Evolutionary conservation across 441 rosid genomes (phyloP).

Genomic region (Croton setiger): DNA sequence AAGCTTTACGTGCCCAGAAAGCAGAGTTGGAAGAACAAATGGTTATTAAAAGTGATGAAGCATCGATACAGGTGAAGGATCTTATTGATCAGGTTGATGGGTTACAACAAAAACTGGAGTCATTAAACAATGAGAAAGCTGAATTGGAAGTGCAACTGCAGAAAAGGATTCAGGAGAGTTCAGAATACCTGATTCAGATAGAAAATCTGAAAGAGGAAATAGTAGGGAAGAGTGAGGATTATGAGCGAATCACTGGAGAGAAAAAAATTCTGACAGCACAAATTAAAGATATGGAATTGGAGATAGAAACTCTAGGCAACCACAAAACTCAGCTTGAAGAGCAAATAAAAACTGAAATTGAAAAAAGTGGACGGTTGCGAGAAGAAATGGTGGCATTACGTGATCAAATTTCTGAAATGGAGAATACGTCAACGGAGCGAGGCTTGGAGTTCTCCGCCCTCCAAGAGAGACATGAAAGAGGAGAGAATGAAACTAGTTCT

Average conservation of each 20-base stretch:
- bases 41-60: slow-evolving; percentile 38
- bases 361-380: slow-evolving; percentile 34
- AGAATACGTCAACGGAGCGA: slow-evolving; percentile 30
- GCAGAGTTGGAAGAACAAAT: slow-evolving; percentile 48
- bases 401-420: slow-evolving; percentile 29
- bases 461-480: slow-evolving; percentile 31
- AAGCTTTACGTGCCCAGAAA: slow-evolving; percentile 36
- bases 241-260: slow-evolving; percentile 43
- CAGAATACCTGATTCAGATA: slow-evolving; percentile 42
- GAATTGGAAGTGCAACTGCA: slow-evolving; percentile 54
- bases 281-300: slow-evolving; percentile 38
- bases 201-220: slow-evolving; percentile 52
- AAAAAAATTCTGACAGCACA: slow-evolving; percentile 41
- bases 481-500: slow-evolving; percentile 42
- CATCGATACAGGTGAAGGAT: slow-evolving; percentile 36
- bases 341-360: slow-evolving; percentile 33
- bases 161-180: slow-evolving; percentile 44
- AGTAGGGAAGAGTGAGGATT: slow-evolving; percentile 36
- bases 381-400: slow-evolving; percentile 37
- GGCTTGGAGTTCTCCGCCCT: slow-evolving; percentile 38
- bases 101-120: slow-evolving; percentile 52
- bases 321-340: slow-evolving; percentile 51
- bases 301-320: slow-evolving; percentile 41
- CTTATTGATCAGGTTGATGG: slow-evolving; percentile 37
- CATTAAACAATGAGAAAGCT: slow-evolving; percentile 47